A percentile compares a stretch with the other conserved stretches of the same genome.
These are phyloP conservation scores for Phaeosphaeriaceae sp. DNA, from an alignment of 2,329 filamentous ascomycete species.

Conservation along the genomic window DNA sequence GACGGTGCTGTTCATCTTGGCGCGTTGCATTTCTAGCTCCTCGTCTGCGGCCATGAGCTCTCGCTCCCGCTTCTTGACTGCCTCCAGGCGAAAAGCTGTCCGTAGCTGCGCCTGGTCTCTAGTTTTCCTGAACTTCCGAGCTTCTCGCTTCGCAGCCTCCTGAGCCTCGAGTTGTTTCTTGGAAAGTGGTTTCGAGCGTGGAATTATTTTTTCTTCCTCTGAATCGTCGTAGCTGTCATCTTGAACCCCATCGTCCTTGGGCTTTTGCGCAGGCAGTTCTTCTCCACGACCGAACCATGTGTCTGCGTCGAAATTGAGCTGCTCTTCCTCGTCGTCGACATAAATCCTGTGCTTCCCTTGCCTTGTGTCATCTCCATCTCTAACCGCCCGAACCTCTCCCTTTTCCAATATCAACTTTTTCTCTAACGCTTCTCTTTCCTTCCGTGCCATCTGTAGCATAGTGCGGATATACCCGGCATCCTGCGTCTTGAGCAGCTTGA, in stretches of 20 bases:
- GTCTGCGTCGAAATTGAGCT: slow-evolving; percentile 50
- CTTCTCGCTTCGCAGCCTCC: slow-evolving; percentile 35
- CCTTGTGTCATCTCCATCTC: slow-evolving; percentile 32
- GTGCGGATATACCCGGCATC: slow-evolving; percentile 67
- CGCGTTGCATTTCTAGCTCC: slow-evolving; percentile 65
- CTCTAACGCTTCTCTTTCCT: slow-evolving; percentile 60
- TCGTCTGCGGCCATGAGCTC: slow-evolving; percentile 63
- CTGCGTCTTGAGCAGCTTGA: slow-evolving; percentile 70
- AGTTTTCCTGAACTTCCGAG: slow-evolving; percentile 48
- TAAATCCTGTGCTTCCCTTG: slow-evolving; percentile 45
- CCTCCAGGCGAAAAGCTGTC: slow-evolving; percentile 57
- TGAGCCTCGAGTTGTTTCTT: slow-evolving; percentile 43
- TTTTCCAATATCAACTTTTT: slow-evolving; percentile 42
- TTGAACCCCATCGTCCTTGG: slow-evolving; percentile 32
- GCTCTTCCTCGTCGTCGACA: slow-evolving; percentile 51
- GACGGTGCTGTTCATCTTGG: slow-evolving; percentile 65
- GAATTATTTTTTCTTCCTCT: slow-evolving; percentile 30
- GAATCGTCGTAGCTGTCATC: slow-evolving; percentile 28
- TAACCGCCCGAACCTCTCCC: slow-evolving; percentile 49
- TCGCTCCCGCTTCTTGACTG: slow-evolving; percentile 60
- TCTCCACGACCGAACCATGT: slow-evolving; percentile 48
- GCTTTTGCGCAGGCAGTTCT: slow-evolving; percentile 28
- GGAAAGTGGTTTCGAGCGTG: slow-evolving; percentile 30
- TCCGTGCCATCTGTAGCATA: slow-evolving; percentile 61
- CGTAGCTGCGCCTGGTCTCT: slow-evolving; percentile 58